A percentile compares a stretch with the other conserved stretches of the same genome.
phyloP scores from a whole-genome alignment of 441 rosid genomes.

The Isatis lusitanica region DNA sequence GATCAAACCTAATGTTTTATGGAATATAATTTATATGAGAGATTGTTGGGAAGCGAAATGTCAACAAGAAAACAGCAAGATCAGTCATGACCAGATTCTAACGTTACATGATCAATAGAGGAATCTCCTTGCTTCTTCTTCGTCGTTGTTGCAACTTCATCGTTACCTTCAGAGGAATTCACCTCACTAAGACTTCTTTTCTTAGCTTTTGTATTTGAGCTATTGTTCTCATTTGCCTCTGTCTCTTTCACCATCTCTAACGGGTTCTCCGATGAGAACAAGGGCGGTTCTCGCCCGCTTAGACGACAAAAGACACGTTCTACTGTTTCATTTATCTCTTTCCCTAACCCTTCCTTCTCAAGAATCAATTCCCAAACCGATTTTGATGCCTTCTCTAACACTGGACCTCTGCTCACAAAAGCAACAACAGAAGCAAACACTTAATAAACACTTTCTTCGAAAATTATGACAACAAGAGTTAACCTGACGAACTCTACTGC shows the following conservation, averaged over 20 bases:
- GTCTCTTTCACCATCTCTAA: constrained; percentile 42
- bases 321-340: constrained; percentile 75
- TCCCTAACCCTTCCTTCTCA: constrained; percentile 66
- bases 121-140: constrained; percentile 40
- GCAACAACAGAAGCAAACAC: background rate
- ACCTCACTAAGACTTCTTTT: constrained; percentile 64
- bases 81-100: constrained; percentile 4
- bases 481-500: background rate
- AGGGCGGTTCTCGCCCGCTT: constrained; percentile 77
- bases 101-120: constrained; percentile 22
- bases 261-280: constrained; percentile 49
- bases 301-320: constrained; percentile 72
- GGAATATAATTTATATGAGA: too few species aligned
- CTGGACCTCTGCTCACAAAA: constrained; percentile 62
- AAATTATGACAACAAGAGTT: background rate
- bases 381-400: constrained; percentile 89
- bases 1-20: too few species aligned
- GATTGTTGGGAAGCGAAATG: too few species aligned
- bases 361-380: constrained; percentile 95
- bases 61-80: too few species aligned
- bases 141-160: constrained; percentile 40
- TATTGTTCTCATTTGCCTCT: constrained; percentile 38
- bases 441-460: background rate
- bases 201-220: constrained; percentile 46
- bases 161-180: constrained; percentile 40